These are phyloP conservation scores for Ganoderma multipileum DNA, from an alignment of 1,284 basidiomycete species.

Conservation along the genomic window DNA sequence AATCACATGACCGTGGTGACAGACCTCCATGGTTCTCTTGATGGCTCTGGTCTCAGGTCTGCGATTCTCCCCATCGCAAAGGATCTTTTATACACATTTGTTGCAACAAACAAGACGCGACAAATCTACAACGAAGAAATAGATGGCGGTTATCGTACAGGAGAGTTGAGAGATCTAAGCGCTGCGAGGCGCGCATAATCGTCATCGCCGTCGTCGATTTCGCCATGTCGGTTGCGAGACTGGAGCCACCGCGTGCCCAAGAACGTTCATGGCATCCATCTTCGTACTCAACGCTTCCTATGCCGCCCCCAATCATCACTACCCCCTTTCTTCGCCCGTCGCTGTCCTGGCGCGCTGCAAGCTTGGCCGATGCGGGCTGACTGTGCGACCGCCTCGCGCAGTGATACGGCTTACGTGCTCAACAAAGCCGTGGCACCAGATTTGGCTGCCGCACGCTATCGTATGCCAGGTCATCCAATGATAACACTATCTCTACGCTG, in stretches of 20 bases:
- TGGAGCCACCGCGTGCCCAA: background rate
- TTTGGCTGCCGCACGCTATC: background rate
- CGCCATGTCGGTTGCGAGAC: background rate
- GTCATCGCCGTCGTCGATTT: background rate
- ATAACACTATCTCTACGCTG: background rate
- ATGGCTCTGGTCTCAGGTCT: no score
- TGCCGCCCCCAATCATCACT: background rate
- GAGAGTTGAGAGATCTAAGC: background rate
- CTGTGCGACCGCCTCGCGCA: background rate
- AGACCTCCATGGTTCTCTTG: no score
- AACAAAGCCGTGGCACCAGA: background rate
- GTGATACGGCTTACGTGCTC: constrained; percentile 8
- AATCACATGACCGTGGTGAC: background rate
- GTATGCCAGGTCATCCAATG: background rate
- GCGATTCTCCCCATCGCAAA: no score
- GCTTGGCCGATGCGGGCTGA: constrained; percentile 2
- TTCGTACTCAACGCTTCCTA: background rate
- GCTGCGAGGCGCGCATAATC: background rate
- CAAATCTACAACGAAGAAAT: background rate
- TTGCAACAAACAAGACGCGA: background rate
- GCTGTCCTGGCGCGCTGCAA: background rate
- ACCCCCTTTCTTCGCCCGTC: background rate
- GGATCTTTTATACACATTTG: background rate
- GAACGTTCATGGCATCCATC: background rate
- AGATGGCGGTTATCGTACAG: background rate